Conservation (phyloP, 495 filamentous ascomycete genomes). For the Xylaria flabelliformis region DNA sequence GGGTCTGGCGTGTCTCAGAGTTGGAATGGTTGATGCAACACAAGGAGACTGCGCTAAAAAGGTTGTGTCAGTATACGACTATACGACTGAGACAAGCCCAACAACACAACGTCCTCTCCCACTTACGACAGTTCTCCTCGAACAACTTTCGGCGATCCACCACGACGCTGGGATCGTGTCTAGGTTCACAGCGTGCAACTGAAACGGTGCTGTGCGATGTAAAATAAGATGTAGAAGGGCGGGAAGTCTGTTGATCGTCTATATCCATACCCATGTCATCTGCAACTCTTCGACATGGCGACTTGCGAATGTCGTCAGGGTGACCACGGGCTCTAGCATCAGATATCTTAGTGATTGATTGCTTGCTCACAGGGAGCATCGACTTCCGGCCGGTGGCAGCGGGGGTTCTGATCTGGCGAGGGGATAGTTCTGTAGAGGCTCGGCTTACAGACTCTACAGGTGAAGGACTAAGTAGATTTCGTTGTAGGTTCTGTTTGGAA, state of each 20-base stretch:
- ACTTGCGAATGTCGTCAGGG: neutral
- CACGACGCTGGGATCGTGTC: conserved; percentile 39
- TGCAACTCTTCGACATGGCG: neutral
- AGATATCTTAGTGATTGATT: neutral
- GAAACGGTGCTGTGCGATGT: conserved; percentile 24
- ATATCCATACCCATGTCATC: neutral
- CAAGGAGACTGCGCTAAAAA: conserved; percentile 31
- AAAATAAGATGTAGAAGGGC: conserved; percentile 19
- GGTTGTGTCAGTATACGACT: conserved; percentile 21
- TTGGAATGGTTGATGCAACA: conserved; percentile 10
- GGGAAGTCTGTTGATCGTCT: conserved; percentile 4
- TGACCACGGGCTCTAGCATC: neutral
- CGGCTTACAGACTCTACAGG: conserved; percentile 5
- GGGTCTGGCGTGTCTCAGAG: conserved; percentile 11
- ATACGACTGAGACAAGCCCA: conserved; percentile 11
- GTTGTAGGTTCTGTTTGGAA: neutral
- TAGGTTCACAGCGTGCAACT: conserved; percentile 23
- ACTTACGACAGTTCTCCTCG: conserved; percentile 40
- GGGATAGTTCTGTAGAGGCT: conserved; percentile 12
- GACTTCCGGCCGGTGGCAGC: neutral
- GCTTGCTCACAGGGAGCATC: neutral
- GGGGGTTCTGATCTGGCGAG: neutral
- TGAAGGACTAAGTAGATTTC: conserved; percentile 1
- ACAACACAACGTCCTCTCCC: neutral
- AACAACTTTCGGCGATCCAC: conserved; percentile 45